phyloP scores from a whole-genome alignment of 139 green algal genomes.

The Dunaliella primolecta region DNA sequence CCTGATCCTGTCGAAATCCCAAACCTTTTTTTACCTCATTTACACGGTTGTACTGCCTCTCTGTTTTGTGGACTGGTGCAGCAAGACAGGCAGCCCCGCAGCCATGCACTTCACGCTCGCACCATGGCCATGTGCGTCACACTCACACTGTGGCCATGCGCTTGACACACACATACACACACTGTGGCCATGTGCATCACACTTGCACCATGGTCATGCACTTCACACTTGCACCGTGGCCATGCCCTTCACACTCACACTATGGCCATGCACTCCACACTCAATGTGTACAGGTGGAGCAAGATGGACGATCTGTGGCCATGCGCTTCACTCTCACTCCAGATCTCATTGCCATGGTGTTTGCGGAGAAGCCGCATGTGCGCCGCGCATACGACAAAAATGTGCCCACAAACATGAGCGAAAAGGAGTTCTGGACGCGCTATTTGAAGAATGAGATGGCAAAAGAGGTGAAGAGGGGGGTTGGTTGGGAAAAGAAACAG shows the following conservation, averaged over 20 bases:
- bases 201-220: not conserved
- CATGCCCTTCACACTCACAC: not conserved
- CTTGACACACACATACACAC: not conserved
- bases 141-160: not conserved
- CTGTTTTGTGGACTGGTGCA: too few species aligned
- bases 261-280: not conserved
- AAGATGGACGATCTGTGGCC: constrained; percentile 9
- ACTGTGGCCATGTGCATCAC: too few species aligned
- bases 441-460: constrained; percentile 29
- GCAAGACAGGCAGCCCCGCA: not conserved
- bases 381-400: constrained; percentile 13
- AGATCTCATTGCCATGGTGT: constrained; percentile 26
- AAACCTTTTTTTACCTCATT: too few species aligned
- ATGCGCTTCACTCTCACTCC: constrained; percentile 28
- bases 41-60: too few species aligned
- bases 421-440: constrained; percentile 43
- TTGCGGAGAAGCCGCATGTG: constrained; percentile 31
- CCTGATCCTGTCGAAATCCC: too few species aligned
- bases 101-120: too few species aligned
- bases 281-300: constrained; percentile 5
- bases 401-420: constrained; percentile 36
- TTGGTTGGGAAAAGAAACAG: too few species aligned
- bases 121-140: not conserved
- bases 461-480: constrained; percentile 17
- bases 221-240: not conserved